Evolutionary conservation across 2,329 filamentous ascomycete genomes (phyloP), one percentile per base, ranked within the genome.

Genomic region (Epicoccum sorghinum): DNA sequence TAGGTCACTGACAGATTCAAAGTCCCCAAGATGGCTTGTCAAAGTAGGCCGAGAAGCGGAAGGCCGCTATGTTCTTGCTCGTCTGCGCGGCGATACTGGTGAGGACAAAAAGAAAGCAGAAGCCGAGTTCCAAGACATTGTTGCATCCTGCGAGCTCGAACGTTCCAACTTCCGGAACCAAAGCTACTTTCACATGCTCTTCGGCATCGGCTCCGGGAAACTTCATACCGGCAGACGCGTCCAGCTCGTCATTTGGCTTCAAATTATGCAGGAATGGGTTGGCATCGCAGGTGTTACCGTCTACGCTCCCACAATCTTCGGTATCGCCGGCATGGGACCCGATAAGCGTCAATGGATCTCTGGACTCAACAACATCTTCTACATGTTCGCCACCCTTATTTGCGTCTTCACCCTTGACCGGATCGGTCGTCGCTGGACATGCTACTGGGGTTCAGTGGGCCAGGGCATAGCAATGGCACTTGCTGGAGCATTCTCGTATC

Each of bases 261-360:
- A 89, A 72, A 87, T 89, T 39, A 82, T 89, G 66, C 86, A 89
- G 64, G 84, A 88, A 62, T 89, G 86, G 85, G 82, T 86, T 46
- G 86, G 87, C 0, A 89, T 90, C 56, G 86, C 87, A 0, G 87
- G 86, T 37, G 85, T 90, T 3, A 89, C 86, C 0, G 81, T 89
- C 12, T 63, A 67, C 39, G 62, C 65, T 5, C 65, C 66, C 86
- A 82, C 67, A 69, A 83, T 90, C 48, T 90, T 90, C 69, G 80
- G 83, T 4, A 87, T 88, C 41, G 87, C 88, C 0, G 87, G 88
- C 0, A 88, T 88, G 59, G 79, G 82, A 52, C 79, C 83, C 3
- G 58, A 64, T 2, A 76, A 79, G 53, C 61, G 67, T 2, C 75
- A 78, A 39, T 78, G 75, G 74, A 69, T 78, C n/a, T 62, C 65